Conservation (phyloP, 1,284 basidiomycete species). For the Trichosporon sp. region DNA sequence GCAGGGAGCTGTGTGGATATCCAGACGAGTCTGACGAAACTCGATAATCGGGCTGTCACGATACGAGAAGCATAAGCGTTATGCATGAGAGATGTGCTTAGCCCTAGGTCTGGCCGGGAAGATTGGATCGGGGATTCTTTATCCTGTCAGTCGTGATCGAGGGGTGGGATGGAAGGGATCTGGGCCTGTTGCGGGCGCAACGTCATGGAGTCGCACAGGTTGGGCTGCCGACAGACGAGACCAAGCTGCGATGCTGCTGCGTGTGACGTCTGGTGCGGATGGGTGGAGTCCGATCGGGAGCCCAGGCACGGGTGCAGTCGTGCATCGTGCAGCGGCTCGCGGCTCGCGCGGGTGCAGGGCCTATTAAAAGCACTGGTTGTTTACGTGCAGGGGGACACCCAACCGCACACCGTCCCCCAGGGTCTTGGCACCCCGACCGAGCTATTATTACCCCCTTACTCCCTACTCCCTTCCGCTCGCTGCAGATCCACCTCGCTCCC, state of each 20-base stretch:
- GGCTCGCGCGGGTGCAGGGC: too few species aligned
- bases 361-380: background rate
- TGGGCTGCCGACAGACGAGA: background rate
- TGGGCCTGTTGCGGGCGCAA: background rate
- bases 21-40: background rate
- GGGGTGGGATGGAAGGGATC: background rate
- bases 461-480: background rate
- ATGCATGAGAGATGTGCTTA: background rate
- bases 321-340: too few species aligned
- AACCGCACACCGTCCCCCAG: background rate
- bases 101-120: too few species aligned
- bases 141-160: background rate
- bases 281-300: background rate
- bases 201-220: background rate
- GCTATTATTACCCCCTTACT: background rate
- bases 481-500: background rate
- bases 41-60: background rate
- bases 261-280: background rate
- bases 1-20: background rate
- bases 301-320: background rate
- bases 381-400: background rate
- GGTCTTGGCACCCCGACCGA: background rate
- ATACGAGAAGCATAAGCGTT: background rate
- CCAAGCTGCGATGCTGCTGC: background rate
- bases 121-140: background rate